Evolutionary conservation across 139 green algal genomes (phyloP), one percentile per base, ranked within the genome.

Genomic region (Penium margaritaceum): DNA sequence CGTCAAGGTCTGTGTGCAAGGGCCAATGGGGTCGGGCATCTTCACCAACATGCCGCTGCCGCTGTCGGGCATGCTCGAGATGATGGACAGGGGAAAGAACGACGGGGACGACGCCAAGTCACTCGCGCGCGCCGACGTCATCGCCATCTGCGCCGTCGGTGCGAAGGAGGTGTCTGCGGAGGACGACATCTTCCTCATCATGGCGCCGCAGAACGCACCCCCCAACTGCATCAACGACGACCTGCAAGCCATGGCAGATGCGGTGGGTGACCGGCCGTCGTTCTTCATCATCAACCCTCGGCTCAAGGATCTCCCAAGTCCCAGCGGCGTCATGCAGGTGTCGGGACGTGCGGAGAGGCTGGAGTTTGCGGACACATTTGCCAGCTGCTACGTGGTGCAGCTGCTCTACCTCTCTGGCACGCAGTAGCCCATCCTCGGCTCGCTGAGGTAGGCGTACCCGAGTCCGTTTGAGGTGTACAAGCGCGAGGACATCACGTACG

Each of bases 51-150:
- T 91, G 41, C 89, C 89, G 7, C 71, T 95, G 36, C 76, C 75
- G 17, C 74, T 95, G 21, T 83, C 75, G 21, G 89, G 83, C 36
- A 64, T 95, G 43, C 80, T 95, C 65, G 78, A 89, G 15, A 72
- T 77, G 33, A 95, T 95, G 90, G 90, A 95, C 78, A 95, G 90
- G 90, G 89, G 87, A 2, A 84, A 88, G 3, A 79, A 82, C n/a
- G n/a, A n/a, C n/a, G n/a, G n/a, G n/a, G n/a, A n/a, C n/a, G n/a
- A n/a, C n/a, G n/a, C n/a, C n/a, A n/a, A n/a, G n/a, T n/a, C n/a
- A n/a, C n/a, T n/a, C n/a, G n/a, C n/a, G n/a, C n/a, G n/a, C n/a
- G n/a, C n/a, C n/a, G n/a, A n/a, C n/a, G n/a, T n/a, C n/a, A n/a
- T n/a, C n/a, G n/a, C n/a, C n/a, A n/a, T n/a, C n/a, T n/a, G n/a